phyloP scores from a whole-genome alignment of 495 filamentous ascomycete genomes.

The Ramalina peruviana region DNA sequence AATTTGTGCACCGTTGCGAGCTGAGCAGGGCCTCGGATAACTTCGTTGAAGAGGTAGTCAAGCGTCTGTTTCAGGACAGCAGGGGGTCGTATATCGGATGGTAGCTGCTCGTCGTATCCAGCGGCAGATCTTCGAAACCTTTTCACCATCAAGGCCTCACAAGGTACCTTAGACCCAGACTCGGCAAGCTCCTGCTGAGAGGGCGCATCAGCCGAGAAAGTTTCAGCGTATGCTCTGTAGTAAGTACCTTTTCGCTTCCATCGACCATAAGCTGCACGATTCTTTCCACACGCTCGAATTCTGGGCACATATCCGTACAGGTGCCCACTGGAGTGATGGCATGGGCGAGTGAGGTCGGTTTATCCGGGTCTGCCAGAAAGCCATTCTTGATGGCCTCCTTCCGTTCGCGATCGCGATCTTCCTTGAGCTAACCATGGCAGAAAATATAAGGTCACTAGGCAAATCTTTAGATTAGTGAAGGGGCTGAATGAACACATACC shows the following conservation, averaged over 20 bases:
- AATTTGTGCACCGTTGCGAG: slow-evolving; percentile 67
- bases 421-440: slow-evolving; percentile 36
- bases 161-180: slow-evolving; percentile 25
- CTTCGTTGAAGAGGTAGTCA: slow-evolving; percentile 67
- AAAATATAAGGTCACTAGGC: slow-evolving; percentile 16
- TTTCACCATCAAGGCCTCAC: slow-evolving; percentile 60
- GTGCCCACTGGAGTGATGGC: slow-evolving; percentile 81
- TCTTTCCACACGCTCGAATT: slow-evolving; percentile 70
- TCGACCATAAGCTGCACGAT: slow-evolving; percentile 57
- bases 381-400: slow-evolving; percentile 55
- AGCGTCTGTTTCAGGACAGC: slow-evolving; percentile 57
- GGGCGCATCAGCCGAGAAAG: slow-evolving; percentile 1
- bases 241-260: slow-evolving; percentile 41
- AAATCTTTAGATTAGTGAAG: slow-evolving; percentile 10
- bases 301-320: slow-evolving; percentile 87
- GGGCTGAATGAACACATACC: slow-evolving; percentile 9
- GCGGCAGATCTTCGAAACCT: slow-evolving; percentile 81
- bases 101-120: slow-evolving; percentile 79
- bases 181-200: slow-evolving; percentile 17
- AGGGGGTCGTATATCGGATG: slow-evolving; percentile 81
- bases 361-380: slow-evolving; percentile 79
- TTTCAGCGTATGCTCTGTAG: neutral
- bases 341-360: slow-evolving; percentile 62
- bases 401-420: slow-evolving; percentile 54
- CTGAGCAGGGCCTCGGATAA: slow-evolving; percentile 49